These are phyloP conservation scores for Arachnomyces sp. DNA, from an alignment of 2,329 filamentous ascomycete genomes.

Conservation along the genomic window DNA sequence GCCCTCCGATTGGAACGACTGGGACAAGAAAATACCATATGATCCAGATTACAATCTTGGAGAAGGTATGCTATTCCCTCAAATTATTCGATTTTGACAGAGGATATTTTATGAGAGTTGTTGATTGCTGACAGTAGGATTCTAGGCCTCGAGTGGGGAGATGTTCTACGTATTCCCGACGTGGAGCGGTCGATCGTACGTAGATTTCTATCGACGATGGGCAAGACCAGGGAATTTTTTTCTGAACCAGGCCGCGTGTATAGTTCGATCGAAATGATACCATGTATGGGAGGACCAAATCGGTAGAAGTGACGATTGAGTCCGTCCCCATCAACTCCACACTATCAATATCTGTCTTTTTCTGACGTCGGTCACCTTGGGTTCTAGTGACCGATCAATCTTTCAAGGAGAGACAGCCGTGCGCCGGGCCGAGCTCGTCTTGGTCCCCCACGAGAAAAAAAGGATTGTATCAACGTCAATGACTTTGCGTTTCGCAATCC, in stretches of 20 bases:
- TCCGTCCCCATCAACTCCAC: slow-evolving; percentile 45
- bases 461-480: slow-evolving; percentile 45
- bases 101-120: slow-evolving; percentile 34
- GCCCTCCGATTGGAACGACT: no score
- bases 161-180: slow-evolving; percentile 5
- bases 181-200: slow-evolving; percentile 34
- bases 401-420: slow-evolving; percentile 39
- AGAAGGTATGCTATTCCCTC: slow-evolving; percentile 23
- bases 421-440: slow-evolving; percentile 52
- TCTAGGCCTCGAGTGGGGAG: no score
- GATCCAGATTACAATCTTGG: slow-evolving; percentile 47
- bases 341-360: slow-evolving; percentile 28
- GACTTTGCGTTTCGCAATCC: slow-evolving; percentile 55
- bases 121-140: no score
- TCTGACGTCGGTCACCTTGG: no score
- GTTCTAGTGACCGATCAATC: slow-evolving; percentile 36
- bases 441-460: slow-evolving; percentile 13
- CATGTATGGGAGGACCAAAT: slow-evolving; percentile 27
- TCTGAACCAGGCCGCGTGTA: slow-evolving; percentile 3
- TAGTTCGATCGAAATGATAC: slow-evolving; percentile 35
- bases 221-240: no score
- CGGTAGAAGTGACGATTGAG: slow-evolving; percentile 50
- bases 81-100: slow-evolving; percentile 1
- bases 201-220: slow-evolving; percentile 5
- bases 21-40: no score